phyloP scores from a whole-genome alignment of 75 land plant species.

The Picea glauca region DNA sequence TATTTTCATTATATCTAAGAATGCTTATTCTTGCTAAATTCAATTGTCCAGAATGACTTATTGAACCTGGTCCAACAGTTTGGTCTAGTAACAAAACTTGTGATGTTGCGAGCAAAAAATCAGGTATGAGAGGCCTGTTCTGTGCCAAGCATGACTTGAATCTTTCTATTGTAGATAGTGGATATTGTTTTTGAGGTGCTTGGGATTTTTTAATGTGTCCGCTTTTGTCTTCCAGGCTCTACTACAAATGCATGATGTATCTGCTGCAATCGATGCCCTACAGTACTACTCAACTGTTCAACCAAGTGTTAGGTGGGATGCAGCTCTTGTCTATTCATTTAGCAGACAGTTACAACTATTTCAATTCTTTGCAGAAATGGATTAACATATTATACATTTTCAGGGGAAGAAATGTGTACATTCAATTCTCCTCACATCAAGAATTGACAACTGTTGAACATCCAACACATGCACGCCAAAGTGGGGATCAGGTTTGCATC shows the following conservation, averaged over 20 bases:
- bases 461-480: constrained; percentile 57
- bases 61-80: constrained; percentile 85
- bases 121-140: constrained; percentile 50
- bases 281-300: constrained; percentile 79
- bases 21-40: background rate
- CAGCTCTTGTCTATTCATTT: background rate
- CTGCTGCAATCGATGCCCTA: constrained; percentile 71
- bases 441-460: constrained; percentile 85
- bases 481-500: constrained; percentile 65
- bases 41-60: constrained; percentile 68
- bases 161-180: background rate
- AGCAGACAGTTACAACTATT: background rate
- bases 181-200: background rate
- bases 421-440: constrained; percentile 99
- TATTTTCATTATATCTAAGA: background rate
- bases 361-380: background rate
- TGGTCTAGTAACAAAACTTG: constrained; percentile 83
- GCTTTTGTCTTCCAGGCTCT: constrained; percentile 60
- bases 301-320: constrained; percentile 76
- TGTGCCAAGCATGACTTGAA: background rate
- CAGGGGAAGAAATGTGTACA: constrained; percentile 98
- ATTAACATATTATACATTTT: background rate
- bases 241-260: constrained; percentile 88
- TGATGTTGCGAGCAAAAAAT: constrained; percentile 95
- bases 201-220: background rate